Evolutionary conservation across 2,329 filamentous ascomycete species (phyloP), one percentile per base, ranked within the genome.

Genomic region (Botrytis squamosa): DNA sequence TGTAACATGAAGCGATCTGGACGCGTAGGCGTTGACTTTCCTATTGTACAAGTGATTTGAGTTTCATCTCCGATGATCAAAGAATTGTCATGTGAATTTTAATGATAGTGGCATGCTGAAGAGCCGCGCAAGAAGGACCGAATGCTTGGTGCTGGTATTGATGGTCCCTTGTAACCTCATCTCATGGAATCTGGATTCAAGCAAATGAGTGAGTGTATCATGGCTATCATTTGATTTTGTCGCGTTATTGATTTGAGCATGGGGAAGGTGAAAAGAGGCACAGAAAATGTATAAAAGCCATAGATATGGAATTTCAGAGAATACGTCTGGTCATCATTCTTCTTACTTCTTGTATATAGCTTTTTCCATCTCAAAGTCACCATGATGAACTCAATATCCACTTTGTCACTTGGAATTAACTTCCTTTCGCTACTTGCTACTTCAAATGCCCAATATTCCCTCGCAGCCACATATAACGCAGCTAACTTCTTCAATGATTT

Each of bases 401-500:
- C 12, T n/a, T 65, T 65, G 18, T 10, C 25, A 33, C 36, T n/a
- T 25, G 20, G 44, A 14, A 20, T 68, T 20, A n/a, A 9, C 20
- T 9, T 68, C 12, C 6, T 29, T 52, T 55, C 33, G 12, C 12
- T 10, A 6, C 33, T 68, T 10, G 8, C 42, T 68, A n/a, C 63
- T 14, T 25, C 44, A 29, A 65, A 65, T 18, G 38, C 63, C 20
- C 59, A 62, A 78, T 62, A 66, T 52, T 29, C 14, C 3, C 74
- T 78, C 4, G 79, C 80, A 18, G 82, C 81, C 73, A 85, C 82
- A 36, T 87, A 85, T 71, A 80, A 81, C 33, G 84, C 84, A 63
- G 81, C 83, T 65, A 82, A 83, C 70, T 81, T 87, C 65, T 81
- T 88, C 73, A 82, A 81, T 62, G 82, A 82, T 74, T 89, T 89